phyloP scores from a whole-genome alignment of 306 rosid species.

The Canavalia ensiformis region DNA sequence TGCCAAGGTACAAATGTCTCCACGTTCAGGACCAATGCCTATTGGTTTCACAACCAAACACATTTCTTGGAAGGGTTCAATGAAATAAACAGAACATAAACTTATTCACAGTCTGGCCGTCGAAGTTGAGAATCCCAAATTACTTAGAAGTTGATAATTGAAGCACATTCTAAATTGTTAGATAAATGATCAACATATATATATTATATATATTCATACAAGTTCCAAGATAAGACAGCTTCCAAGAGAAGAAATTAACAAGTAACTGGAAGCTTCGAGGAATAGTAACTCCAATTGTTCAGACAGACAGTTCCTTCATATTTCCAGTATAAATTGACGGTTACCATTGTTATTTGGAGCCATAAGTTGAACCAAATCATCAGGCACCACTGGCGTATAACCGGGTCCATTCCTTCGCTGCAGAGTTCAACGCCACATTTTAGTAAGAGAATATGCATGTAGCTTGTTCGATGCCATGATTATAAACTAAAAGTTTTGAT shows the following conservation, averaged over 20 bases:
- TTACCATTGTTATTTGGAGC: conserved; percentile 54
- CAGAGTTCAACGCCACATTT: conserved; percentile 41
- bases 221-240: conserved; percentile 49
- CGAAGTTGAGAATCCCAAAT: conserved; percentile 9
- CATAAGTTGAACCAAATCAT: conserved; percentile 50
- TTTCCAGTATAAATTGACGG: conserved; percentile 57
- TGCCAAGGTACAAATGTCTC: background rate
- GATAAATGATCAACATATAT: conserved; percentile 32
- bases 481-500: background rate
- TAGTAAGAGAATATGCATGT: conserved; percentile 21
- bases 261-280: conserved; percentile 53
- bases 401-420: conserved; percentile 95
- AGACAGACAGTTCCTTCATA: conserved; percentile 55
- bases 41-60: background rate
- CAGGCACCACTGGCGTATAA: conserved; percentile 84
- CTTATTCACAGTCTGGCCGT: conserved; percentile 32
- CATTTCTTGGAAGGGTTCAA: conserved; percentile 7
- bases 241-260: conserved; percentile 50
- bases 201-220: conserved; percentile 45
- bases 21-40: conserved; percentile 5
- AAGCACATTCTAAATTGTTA: conserved; percentile 32
- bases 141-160: conserved; percentile 23
- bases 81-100: conserved; percentile 12
- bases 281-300: conserved; percentile 49
- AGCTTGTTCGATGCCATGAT: conserved; percentile 13